Base-by-base conservation (phyloP, 2,329 filamentous ascomycete species). In the Nannizziopsis barbatae region DNA sequence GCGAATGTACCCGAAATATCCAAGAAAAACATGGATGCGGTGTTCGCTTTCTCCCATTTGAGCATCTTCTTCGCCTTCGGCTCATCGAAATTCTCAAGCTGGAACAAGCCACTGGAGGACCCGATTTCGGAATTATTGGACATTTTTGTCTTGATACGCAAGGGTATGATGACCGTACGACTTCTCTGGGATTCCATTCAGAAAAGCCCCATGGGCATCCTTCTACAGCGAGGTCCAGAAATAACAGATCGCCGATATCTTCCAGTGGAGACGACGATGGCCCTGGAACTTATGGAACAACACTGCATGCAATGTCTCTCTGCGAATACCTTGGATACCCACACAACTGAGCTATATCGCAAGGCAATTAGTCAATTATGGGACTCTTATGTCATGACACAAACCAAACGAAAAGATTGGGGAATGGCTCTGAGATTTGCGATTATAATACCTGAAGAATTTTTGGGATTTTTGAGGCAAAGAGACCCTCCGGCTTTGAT, bases 401-500 rank as follows among this genome's bases (percentile, higher is more conserved):
- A 52, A 36, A 52, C 50, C 9, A 52, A 53, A 35, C 42, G 44
- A 3, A 50, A 50, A 44, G 53, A 53, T 27, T 53, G 51, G 53
- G 40, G 36, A 7, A 52, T 55, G 51, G 39, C 46, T 5, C 40
- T 55, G 27, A 47, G 51, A 33, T 55, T 53, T 15, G 43, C 49
- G 10, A 51, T 53, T 10, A 53, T 50, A 36, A 46, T 50, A 35
- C 42, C 53, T 1, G 49, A 53, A 62, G 32, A 27, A n/a, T 40
- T 50, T 17, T 33, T 68, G 47, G 2, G 59, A 53, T 51, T 56
- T 57, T 49, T 66, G 18, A 59, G 61, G 30, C 47, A 55, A 35
- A 60, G 60, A 44, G 59, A 65, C 27, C 49, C 53, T 1, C 56
- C 62, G 14, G 64, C 64, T 1, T 50, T 69, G 11, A 59, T 67